Evolutionary conservation across 805 yeast species (phyloP).

Genomic region (Teunomyces lycoperdinae): DNA sequence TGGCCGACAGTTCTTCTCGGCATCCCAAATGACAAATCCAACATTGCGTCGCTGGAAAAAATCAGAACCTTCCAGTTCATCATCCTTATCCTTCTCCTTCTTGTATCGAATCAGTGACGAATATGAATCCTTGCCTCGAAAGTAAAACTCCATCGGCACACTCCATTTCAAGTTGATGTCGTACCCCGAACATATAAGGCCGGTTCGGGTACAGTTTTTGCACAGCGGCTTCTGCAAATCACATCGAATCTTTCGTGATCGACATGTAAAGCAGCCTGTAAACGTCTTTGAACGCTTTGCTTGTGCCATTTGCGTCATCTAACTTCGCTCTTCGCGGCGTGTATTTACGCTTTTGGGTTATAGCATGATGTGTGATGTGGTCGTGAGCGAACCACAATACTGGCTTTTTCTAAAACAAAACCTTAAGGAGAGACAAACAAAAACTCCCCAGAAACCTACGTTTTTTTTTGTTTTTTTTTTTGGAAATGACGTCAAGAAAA

Average conservation of each 20-base stretch:
- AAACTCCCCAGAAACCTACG: not conserved
- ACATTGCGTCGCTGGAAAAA: conserved; percentile 68
- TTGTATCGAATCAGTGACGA: conserved; percentile 27
- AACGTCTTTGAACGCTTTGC: conserved; percentile 55
- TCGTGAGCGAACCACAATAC: not conserved
- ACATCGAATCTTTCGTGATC: conserved; percentile 77
- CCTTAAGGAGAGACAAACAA: not conserved
- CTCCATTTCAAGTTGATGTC: conserved; percentile 80
- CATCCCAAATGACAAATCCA: conserved; percentile 71
- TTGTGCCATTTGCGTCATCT: not conserved
- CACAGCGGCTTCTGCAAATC: conserved; percentile 72
- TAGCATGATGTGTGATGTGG: not conserved
- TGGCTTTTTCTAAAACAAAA: not conserved
- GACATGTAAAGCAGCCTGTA: conserved; percentile 87
- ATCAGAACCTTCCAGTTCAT: conserved; percentile 24
- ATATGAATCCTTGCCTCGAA: conserved; percentile 24
- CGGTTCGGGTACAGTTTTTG: conserved; percentile 64
- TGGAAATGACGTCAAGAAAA: too few relatives aligned
- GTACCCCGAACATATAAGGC: conserved; percentile 76
- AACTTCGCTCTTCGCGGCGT: not conserved
- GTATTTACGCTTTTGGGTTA: not conserved
- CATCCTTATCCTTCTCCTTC: conserved; percentile 16
- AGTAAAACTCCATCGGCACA: conserved; percentile 40
- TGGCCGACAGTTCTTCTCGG: conserved; percentile 39
- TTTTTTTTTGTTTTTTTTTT: too few relatives aligned